Evolutionary conservation across 306 rosid species (phyloP).

Genomic region (Psophocarpus tetragonolobus): DNA sequence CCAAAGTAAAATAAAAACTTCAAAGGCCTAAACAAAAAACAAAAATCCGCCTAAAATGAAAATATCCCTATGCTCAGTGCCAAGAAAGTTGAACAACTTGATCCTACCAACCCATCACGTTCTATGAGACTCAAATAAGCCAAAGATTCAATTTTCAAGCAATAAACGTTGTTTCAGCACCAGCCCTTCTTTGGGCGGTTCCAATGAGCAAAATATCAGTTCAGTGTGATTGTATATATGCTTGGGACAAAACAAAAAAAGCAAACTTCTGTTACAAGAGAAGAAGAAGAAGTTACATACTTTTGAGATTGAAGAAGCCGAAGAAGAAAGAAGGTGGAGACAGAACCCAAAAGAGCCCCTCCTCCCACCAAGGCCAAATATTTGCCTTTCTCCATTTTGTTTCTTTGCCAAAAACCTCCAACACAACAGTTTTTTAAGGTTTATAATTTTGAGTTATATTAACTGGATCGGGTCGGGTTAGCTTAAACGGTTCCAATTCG

Average conservation of each 20-base stretch:
- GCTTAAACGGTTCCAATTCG: not conserved
- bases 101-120: not conserved
- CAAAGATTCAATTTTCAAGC: not conserved
- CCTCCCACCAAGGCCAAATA: conserved; percentile 63
- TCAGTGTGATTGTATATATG: not conserved
- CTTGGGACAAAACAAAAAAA: not conserved
- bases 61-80: not conserved
- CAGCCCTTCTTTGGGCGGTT: not conserved
- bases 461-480: not conserved
- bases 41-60: not conserved
- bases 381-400: conserved; percentile 57
- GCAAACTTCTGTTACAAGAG: not conserved
- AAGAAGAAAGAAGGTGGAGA: conserved; percentile 66
- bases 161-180: not conserved
- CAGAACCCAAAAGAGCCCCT: conserved; percentile 80
- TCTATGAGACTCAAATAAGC: not conserved
- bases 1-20: not conserved
- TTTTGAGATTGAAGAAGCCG: conserved; percentile 64
- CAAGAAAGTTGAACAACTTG: not conserved
- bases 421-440: not conserved
- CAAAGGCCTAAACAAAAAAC: not conserved
- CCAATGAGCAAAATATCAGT: not conserved
- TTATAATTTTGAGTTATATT: not conserved
- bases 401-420: not conserved
- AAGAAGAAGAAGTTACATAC: conserved; percentile 36